A percentile compares a stretch with the other conserved stretches of the same genome.
Conservation (phyloP, 495 filamentous ascomycete species). For the Aspergillus haitiensis region DNA sequence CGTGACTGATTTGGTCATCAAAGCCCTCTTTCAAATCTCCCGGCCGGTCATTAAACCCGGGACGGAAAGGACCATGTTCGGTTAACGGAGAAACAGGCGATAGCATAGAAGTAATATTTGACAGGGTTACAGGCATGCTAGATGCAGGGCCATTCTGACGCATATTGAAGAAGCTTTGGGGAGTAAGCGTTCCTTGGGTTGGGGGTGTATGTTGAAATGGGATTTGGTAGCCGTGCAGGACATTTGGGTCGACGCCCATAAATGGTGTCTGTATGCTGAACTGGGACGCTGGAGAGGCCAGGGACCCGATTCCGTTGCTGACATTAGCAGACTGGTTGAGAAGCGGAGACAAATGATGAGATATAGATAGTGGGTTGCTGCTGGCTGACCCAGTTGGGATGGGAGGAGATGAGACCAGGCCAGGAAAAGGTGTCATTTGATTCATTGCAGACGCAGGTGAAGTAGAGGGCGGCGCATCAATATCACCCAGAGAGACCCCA, state of each 20-base stretch:
- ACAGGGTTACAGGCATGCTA: conserved; percentile 34
- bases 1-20: conserved; percentile 26
- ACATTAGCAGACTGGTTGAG: conserved; percentile 54
- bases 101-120: conserved; percentile 44
- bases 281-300: conserved; percentile 57
- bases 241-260: conserved; percentile 43
- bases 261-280: conserved; percentile 47
- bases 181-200: conserved; percentile 44
- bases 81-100: conserved; percentile 49
- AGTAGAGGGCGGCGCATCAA: conserved; percentile 65
- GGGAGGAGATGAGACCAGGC: conserved; percentile 59
- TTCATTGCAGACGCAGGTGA: conserved; percentile 73
- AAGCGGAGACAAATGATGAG: conserved; percentile 46
- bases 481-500: conserved; percentile 75
- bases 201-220: conserved; percentile 50
- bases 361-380: conserved; percentile 40
- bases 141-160: conserved; percentile 35
- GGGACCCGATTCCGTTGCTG: conserved; percentile 58
- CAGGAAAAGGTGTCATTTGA: conserved; percentile 55
- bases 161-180: conserved; percentile 45
- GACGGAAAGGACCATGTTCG: conserved; percentile 37
- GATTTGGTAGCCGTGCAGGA: conserved; percentile 40
- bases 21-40: conserved; percentile 29
- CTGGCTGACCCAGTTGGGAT: conserved; percentile 48
- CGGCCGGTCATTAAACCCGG: conserved; percentile 29